Evolutionary conservation across 306 rosid genomes (phyloP), one percentile per base, ranked within the genome.

Genomic region (Citrullus mucosospermus): DNA sequence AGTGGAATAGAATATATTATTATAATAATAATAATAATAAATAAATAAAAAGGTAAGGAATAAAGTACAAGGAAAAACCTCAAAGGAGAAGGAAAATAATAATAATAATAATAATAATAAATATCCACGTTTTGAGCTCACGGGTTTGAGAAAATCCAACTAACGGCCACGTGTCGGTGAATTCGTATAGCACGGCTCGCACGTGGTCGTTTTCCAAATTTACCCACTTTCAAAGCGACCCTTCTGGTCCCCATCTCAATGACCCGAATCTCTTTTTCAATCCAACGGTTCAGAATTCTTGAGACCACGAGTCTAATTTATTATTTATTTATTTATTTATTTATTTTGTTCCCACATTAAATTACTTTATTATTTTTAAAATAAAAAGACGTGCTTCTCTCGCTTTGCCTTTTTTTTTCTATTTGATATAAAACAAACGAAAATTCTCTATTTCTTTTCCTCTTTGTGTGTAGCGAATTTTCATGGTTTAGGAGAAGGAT

Each of bases 141-240:
- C 78, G 78, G 78, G 60, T 78, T 62, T 32, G 57, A 36, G n/a
- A 43, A 48, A 16, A 46, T 12, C 44, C 38, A 34, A 77, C 17
- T 1, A 61, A 46, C 32, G 0, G 77, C 28, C 81, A 79, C 77
- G 77, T 55, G 39, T 54, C n/a, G 55, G 46, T 53, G 48, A 20
- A 63, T 6, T 10, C 9, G n/a, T 6, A 2, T 48, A 36, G 46
- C 60, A 7, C 77, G 55, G 43, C 41, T 53, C 84, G 83, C 90
- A 89, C 87, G 96, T 82, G 93, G 82, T 79, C 17, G n/a, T 59
- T 25, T 32, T 68, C 85, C 77, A 79, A 80, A n/a, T 18, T 46
- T 60, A 58, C 75, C 81, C 65, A 79, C 69, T 69, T 55, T 6
- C 67, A 38, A 32, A 81, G 60, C 79, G 82, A 59, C 78, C 79